A percentile compares a stretch with the other conserved stretches of the same genome.
Conservation (phyloP, 371 early-diverging fungal species). For the Syncephalastrum sp. region DNA sequence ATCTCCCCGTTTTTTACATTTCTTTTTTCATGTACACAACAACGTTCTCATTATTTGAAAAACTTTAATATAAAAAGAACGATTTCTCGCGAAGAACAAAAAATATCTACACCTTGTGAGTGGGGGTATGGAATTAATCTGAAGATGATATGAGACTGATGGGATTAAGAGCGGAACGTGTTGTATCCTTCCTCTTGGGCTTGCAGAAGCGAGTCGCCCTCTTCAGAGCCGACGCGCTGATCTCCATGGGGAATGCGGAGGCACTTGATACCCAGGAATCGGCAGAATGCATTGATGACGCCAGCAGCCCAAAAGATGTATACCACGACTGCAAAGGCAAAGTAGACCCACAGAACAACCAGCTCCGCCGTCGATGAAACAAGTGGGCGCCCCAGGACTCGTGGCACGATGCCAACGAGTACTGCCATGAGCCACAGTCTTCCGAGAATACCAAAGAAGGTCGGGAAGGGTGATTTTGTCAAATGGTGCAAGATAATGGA, state of each 20-base stretch:
- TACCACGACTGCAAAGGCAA: constrained; percentile 59
- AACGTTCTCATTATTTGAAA: no score
- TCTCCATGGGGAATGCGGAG: constrained; percentile 63
- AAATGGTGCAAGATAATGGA: constrained; percentile 88
- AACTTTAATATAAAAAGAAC: no score
- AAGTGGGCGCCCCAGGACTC: constrained; percentile 26
- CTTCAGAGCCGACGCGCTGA: constrained; percentile 15
- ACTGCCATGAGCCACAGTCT: constrained; percentile 15
- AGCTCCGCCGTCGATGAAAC: constrained; percentile 61
- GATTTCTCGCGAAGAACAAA: no score
- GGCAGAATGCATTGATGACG: constrained; percentile 86
- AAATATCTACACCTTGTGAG: no score
- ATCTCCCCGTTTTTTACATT: no score
- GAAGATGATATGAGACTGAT: no score
- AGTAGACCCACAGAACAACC: constrained; percentile 60
- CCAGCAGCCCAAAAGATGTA: constrained; percentile 79
- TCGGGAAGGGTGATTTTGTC: constrained; percentile 77
- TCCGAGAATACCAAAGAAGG: constrained; percentile 52
- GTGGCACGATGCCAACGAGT: constrained; percentile 14
- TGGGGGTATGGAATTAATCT: no score
- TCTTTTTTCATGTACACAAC: no score
- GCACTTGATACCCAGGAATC: constrained; percentile 79
- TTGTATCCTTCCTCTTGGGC: constrained; percentile 15
- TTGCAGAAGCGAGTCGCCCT: constrained; percentile 26
- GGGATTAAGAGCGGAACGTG: no score